A percentile compares a stretch with the other conserved stretches of the same genome.
phyloP scores from a whole-genome alignment of 1,284 basidiomycete species.

The Leccinum proliferum region DNA sequence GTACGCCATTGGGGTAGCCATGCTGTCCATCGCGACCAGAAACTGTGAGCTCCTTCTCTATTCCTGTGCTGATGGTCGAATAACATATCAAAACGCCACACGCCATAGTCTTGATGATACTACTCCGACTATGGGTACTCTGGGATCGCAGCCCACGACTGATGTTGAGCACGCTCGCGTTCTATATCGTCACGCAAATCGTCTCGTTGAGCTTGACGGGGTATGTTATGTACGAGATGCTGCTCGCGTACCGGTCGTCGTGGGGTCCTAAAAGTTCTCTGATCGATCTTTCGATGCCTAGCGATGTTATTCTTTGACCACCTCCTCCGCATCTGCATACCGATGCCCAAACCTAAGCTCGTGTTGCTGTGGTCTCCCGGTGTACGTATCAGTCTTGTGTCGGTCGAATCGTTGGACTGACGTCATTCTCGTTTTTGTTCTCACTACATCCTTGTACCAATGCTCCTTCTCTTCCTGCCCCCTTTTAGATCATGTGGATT shows the following conservation, averaged over 20 bases:
- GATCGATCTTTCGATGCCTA: too few relatives aligned
- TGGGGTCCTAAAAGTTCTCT: background rate
- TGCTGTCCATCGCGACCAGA: conserved; percentile 32
- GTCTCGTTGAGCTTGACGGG: conserved; percentile 24
- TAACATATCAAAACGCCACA: background rate
- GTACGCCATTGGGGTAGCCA: conserved; percentile 20
- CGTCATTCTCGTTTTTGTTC: background rate
- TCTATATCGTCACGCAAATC: conserved; percentile 31
- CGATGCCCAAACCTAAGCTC: conserved; percentile 13
- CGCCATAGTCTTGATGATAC: conserved; percentile 29
- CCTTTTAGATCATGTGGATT: conserved; percentile 32
- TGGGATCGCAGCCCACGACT: conserved; percentile 33
- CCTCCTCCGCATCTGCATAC: conserved; percentile 13
- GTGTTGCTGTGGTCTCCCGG: conserved; percentile 27
- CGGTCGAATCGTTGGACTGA: background rate
- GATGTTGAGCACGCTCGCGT: conserved; percentile 31
- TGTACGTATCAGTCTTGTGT: conserved; percentile 13
- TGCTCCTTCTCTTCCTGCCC: background rate
- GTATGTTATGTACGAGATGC: conserved; percentile 26
- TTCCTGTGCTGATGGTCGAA: background rate
- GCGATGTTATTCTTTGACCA: conserved; percentile 11
- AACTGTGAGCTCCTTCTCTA: conserved; percentile 31
- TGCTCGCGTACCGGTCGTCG: conserved; percentile 24
- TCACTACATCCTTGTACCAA: background rate
- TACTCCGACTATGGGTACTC: conserved; percentile 34